A percentile compares a stretch with the other conserved stretches of the same genome.
phyloP scores from a whole-genome alignment of 2,329 filamentous ascomycete species.

The Dryadomyces sulphureus region DNA sequence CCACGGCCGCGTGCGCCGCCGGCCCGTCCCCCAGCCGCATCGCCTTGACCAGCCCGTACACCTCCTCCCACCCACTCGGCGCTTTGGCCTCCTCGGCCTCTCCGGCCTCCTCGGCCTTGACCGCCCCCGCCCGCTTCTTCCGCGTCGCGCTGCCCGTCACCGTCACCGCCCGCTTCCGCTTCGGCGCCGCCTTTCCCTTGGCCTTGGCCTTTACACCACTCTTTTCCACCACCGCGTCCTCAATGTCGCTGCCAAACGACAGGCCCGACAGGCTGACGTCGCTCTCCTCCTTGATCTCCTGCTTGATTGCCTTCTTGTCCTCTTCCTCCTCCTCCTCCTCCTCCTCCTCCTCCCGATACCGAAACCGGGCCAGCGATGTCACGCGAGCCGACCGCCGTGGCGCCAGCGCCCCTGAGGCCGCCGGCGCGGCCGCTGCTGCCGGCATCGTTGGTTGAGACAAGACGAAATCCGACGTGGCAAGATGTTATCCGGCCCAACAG shows the following conservation, averaged over 20 bases:
- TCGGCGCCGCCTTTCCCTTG: no score
- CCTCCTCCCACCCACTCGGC: slow-evolving; percentile 68
- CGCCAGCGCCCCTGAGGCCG: neutral
- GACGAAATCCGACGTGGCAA: neutral
- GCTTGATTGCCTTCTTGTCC: neutral
- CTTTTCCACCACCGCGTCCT: slow-evolving; percentile 18
- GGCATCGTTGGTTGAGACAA: neutral
- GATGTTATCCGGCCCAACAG: neutral
- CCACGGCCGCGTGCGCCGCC: slow-evolving; percentile 67
- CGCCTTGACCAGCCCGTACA: slow-evolving; percentile 61
- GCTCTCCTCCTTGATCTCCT: neutral
- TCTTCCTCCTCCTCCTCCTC: slow-evolving; percentile 4
- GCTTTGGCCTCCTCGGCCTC: neutral
- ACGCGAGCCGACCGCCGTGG: slow-evolving; percentile 8
- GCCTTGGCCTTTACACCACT: no score
- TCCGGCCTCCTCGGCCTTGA: neutral
- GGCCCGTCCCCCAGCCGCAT: slow-evolving; percentile 50
- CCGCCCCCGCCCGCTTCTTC: neutral
- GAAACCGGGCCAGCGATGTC: slow-evolving; percentile 9
- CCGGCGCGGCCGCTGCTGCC: neutral
- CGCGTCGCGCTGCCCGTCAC: slow-evolving; percentile 10
- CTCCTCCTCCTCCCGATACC: slow-evolving; percentile 9
- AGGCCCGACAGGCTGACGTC: slow-evolving; percentile 9
- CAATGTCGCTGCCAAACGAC: slow-evolving; percentile 17
- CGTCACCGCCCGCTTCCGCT: slow-evolving; percentile 16